Conservation (phyloP, 768 basidiomycete genomes). For the Vararia minispora region DNA sequence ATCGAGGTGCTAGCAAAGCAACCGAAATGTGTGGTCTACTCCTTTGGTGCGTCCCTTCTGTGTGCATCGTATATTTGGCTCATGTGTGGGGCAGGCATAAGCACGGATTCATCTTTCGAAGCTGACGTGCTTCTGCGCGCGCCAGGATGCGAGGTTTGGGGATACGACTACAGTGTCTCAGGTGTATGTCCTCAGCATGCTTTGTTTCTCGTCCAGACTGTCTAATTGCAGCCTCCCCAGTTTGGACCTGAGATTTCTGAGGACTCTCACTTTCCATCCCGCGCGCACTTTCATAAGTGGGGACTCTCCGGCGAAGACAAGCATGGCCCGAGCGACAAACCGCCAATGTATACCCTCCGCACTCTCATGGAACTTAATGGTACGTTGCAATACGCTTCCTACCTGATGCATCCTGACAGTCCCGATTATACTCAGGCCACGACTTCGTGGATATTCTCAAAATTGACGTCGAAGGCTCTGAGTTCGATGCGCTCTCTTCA, state of each 20-base stretch:
- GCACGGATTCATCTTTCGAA: conserved; percentile 56
- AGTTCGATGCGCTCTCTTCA: conserved; percentile 31
- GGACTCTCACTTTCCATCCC: neutral
- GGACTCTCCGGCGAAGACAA: conserved; percentile 29
- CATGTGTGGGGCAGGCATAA: conserved; percentile 27
- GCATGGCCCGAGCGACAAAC: conserved; percentile 18
- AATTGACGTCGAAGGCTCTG: conserved; percentile 38
- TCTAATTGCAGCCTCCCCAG: too few species aligned
- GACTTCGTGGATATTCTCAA: conserved; percentile 30
- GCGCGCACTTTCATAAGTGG: conserved; percentile 32
- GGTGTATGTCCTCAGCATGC: conserved; percentile 10
- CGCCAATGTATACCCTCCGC: conserved; percentile 34
- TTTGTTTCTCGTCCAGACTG: too few species aligned
- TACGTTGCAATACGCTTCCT: conserved; percentile 12
- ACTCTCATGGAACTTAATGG: conserved; percentile 34
- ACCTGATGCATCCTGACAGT: neutral
- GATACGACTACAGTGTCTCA: conserved; percentile 39
- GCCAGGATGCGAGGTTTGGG: conserved; percentile 44
- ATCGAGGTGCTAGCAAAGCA: conserved; percentile 42
- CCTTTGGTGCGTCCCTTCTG: conserved; percentile 32
- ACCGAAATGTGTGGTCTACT: conserved; percentile 47
- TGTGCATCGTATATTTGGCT: neutral
- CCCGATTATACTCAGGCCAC: conserved; percentile 14
- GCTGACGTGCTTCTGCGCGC: conserved; percentile 39
- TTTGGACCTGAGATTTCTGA: too few species aligned